These are phyloP conservation scores for Cryphonectria parasitica DNA, from an alignment of 2,329 filamentous ascomycete genomes.

Conservation along the genomic window DNA sequence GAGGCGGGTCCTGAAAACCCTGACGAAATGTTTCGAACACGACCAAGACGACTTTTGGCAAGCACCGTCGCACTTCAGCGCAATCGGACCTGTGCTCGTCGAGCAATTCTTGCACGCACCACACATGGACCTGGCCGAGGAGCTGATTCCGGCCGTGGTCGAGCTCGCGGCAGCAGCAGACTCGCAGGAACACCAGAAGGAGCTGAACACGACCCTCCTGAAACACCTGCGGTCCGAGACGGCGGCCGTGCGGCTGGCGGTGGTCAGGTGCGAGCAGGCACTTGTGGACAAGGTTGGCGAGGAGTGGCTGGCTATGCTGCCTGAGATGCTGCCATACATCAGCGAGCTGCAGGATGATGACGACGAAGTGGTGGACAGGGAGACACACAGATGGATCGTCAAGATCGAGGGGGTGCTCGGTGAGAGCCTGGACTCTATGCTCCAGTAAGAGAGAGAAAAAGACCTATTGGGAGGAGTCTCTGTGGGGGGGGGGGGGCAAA, in stretches of 20 bases:
- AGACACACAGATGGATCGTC: constrained; percentile 88
- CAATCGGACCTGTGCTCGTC: constrained; percentile 71
- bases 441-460: constrained; percentile 62
- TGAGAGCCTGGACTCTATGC: constrained; percentile 89
- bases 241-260: constrained; percentile 74
- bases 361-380: constrained; percentile 87
- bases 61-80: constrained; percentile 81
- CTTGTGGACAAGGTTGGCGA: constrained; percentile 83
- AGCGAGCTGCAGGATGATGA: constrained; percentile 96
- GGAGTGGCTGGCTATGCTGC: constrained; percentile 88
- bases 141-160: constrained; percentile 75
- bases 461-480: no score
- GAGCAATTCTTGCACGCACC: constrained; percentile 63
- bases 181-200: constrained; percentile 87
- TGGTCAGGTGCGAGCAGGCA: constrained; percentile 78
- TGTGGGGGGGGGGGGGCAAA: no score
- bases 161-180: constrained; percentile 81
- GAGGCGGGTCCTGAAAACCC: constrained; percentile 69
- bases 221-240: constrained; percentile 76
- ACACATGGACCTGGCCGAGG: constrained; percentile 47
- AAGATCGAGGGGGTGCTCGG: constrained; percentile 88
- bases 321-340: constrained; percentile 96
- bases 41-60: constrained; percentile 98
- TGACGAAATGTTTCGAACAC: constrained; percentile 78
- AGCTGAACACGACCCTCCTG: constrained; percentile 79